Conservation (phyloP, 176 grass and related monocot genomes). For the Canna indica region DNA sequence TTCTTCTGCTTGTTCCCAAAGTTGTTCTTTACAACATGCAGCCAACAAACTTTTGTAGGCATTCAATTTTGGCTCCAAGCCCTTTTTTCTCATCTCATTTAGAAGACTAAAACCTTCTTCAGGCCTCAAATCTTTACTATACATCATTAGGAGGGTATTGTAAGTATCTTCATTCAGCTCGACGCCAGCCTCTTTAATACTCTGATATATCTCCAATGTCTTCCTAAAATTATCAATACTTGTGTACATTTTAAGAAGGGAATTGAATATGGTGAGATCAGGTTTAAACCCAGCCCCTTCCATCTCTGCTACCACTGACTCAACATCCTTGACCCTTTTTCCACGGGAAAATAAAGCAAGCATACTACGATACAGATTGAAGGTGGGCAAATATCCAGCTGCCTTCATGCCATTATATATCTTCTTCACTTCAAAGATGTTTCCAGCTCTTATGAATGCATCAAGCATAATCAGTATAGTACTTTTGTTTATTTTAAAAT, state of each 20-base stretch:
- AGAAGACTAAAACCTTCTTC: slow-evolving; percentile 78
- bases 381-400: slow-evolving; percentile 74
- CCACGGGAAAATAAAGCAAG: slow-evolving; percentile 54
- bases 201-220: slow-evolving; percentile 56
- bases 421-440: slow-evolving; percentile 94
- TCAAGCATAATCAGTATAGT: slow-evolving; percentile 80
- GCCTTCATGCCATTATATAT: slow-evolving; percentile 99
- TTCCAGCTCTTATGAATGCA: slow-evolving; percentile 63
- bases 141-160: slow-evolving; percentile 82
- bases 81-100: slow-evolving; percentile 64
- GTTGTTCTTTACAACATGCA: slow-evolving; percentile 59
- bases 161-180: slow-evolving; percentile 82
- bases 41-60: slow-evolving; percentile 89
- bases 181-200: slow-evolving; percentile 51
- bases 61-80: slow-evolving; percentile 60
- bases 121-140: slow-evolving; percentile 64
- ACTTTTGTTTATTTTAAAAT: slow-evolving; percentile 92
- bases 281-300: slow-evolving; percentile 57
- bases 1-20: slow-evolving; percentile 75
- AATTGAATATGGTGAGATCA: slow-evolving; percentile 57
- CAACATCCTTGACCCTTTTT: slow-evolving; percentile 65
- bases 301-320: slow-evolving; percentile 82
- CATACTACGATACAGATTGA: slow-evolving; percentile 77
- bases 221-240: slow-evolving; percentile 55
- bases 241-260: slow-evolving; percentile 78